Evolutionary conservation across 108 stramenopile genomes (phyloP).

Genomic region (Ochromonas danica): DNA sequence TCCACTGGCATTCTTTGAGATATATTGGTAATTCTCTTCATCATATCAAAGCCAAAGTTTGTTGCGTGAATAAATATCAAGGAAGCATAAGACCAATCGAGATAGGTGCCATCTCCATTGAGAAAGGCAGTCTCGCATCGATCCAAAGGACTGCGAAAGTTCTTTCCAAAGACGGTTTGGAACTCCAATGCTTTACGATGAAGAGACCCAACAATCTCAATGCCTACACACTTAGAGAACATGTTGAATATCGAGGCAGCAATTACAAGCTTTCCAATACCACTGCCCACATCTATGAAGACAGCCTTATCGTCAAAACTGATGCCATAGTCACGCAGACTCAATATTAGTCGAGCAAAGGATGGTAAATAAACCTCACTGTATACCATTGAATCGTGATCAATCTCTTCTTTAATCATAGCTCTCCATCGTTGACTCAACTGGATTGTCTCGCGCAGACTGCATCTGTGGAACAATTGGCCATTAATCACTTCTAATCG

Average conservation of each 20-base stretch:
- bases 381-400: not conserved
- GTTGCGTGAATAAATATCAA: not conserved
- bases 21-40: not conserved
- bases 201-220: not conserved
- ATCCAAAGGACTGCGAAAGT: too few relatives aligned
- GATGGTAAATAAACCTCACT: not conserved
- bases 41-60: not conserved
- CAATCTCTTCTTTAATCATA: not conserved
- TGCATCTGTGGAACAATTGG: not conserved
- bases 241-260: not conserved
- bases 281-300: not conserved
- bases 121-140: too few relatives aligned
- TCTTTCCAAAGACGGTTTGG: too few relatives aligned
- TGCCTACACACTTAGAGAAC: not conserved
- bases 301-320: not conserved
- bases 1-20: too few relatives aligned
- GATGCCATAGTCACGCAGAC: not conserved
- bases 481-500: not conserved
- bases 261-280: conserved; percentile 1
- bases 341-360: not conserved
- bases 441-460: not conserved
- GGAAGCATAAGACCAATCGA: not conserved
- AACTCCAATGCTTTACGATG: not conserved
- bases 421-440: not conserved
- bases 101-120: not conserved